Base-by-base conservation (phyloP, 345 rosid species). In the Citrus medica region DNA sequence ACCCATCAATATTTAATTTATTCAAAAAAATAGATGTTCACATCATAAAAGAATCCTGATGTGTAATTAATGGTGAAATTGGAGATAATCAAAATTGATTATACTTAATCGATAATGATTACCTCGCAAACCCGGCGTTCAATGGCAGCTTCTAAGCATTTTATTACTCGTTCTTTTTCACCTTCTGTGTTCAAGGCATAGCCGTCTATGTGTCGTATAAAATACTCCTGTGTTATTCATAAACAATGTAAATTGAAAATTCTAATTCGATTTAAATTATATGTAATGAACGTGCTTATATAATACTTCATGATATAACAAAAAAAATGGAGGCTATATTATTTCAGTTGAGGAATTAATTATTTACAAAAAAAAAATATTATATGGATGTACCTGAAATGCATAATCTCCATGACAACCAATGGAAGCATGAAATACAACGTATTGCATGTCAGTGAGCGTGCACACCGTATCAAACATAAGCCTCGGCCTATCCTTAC, bases 391-490 rank as follows among this genome's bases (percentile, higher is more conserved):
- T 80, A 92, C 97, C 92, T 92, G 97, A 67, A 86, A 90, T 4
- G 98, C 89, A 79, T 77, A 82, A 65, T 82, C 89, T n/a, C 79
- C 90, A 19, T 64, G 82, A 3, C 90, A 84, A 16, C 77, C 55
- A 2, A 90, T 80, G 9, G 94, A 86, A 0, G 97, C 98, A 73
- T 93, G 98, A 73, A 90, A 93, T 51, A 93, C 84, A 7, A 86
- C 91, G n/a, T 93, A 93, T 10, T 92, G 93, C 98, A 92, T 88
- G 70, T 92, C 97, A 1, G 88, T 85, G 16, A 93, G 86, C 0
- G 95, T 90, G 64, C 98, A 92, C 5, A 93, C 89, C 0, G 87
- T 89, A 80, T 92, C 97, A 59, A 93, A 93, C 97, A 92, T 86
- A n/a, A 93, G 91, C 78, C 92, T 84, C 1, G 85, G 86, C 58